Evolutionary conservation across 768 basidiomycete species (phyloP).

Genomic region (Suillus weaverae): DNA sequence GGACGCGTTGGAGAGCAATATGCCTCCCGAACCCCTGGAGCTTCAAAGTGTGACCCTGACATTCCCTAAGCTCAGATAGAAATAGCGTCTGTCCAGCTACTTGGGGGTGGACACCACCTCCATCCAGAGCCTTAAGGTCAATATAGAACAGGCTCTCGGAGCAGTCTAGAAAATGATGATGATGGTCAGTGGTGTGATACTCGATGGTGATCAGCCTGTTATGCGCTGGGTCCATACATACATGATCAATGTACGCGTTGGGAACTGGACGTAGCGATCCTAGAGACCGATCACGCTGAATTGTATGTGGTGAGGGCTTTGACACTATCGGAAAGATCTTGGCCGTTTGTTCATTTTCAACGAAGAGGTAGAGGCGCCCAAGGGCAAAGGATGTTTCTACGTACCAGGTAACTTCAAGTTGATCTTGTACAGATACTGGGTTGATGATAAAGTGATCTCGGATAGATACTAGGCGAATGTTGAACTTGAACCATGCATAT

Average conservation of each 20-base stretch:
- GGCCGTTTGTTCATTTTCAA: neutral
- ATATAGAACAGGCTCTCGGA: neutral
- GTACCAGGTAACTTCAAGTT: neutral
- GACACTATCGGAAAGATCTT: neutral
- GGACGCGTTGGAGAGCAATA: neutral
- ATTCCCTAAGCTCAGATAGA: neutral
- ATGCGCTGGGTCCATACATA: neutral
- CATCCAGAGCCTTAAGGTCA: neutral
- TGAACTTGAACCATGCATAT: neutral
- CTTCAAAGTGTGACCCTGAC: neutral
- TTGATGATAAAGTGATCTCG: no score
- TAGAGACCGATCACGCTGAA: neutral
- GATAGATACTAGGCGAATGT: no score
- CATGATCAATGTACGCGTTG: no score
- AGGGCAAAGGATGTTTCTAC: neutral
- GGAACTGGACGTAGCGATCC: neutral
- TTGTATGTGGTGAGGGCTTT: neutral
- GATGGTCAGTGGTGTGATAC: neutral
- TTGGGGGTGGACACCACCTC: neutral
- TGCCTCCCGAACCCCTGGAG: neutral
- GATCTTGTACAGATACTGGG: neutral
- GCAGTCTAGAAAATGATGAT: no score
- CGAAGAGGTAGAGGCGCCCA: neutral
- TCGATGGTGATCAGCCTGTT: neutral
- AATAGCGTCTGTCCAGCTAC: neutral